Conservation (phyloP, 257 asterid species). For the Nicotiana sylvestris region DNA sequence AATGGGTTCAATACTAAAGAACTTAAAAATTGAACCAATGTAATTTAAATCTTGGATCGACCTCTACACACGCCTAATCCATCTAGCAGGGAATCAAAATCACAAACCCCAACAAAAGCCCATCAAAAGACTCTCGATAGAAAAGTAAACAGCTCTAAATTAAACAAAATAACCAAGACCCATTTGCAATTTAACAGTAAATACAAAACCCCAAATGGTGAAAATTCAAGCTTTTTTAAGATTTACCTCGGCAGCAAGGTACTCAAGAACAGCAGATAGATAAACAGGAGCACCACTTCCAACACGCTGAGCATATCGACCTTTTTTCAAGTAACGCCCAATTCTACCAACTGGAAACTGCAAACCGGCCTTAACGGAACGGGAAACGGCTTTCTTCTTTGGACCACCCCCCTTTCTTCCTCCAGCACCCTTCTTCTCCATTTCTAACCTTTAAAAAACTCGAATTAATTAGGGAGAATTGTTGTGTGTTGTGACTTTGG, state of each 20-base stretch:
- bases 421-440: constrained; percentile 47
- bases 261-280: constrained; percentile 48
- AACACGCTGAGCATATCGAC: constrained; percentile 41
- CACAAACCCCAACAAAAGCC: background rate
- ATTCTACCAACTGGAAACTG: constrained; percentile 58
- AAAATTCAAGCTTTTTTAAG: background rate
- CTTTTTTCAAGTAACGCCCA: constrained; percentile 53
- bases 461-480: background rate
- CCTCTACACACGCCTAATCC: background rate
- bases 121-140: background rate
- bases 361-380: constrained; percentile 47
- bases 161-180: background rate
- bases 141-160: background rate
- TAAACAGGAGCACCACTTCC: constrained; percentile 49
- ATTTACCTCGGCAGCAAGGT: constrained; percentile 49
- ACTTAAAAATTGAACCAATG: too few relatives aligned
- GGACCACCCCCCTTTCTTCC: constrained; percentile 54
- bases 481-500: background rate
- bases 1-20: too few relatives aligned
- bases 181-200: background rate
- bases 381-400: constrained; percentile 46
- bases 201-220: background rate
- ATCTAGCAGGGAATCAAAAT: background rate
- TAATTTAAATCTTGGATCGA: too few relatives aligned
- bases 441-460: constrained; percentile 23